phyloP scores from a whole-genome alignment of 1,139 yeast genomes.

The Debaryomyces coudertii region DNA sequence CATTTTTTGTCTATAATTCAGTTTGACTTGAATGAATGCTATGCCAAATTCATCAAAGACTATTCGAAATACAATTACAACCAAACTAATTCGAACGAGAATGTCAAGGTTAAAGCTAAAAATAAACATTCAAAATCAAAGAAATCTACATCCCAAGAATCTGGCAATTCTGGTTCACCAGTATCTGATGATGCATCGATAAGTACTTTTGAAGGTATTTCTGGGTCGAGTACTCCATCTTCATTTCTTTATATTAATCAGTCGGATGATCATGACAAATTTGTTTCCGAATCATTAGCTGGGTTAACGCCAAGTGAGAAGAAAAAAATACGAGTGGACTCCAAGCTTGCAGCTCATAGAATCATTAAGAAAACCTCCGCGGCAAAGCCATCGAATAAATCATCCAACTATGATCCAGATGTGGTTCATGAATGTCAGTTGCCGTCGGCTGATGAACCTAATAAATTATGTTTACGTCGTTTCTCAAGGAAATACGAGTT shows the following conservation, averaged over 20 bases:
- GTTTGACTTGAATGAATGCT: constrained; percentile 46
- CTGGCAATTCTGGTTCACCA: constrained; percentile 12
- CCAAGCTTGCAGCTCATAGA: constrained; percentile 34
- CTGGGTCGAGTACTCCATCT: constrained; percentile 19
- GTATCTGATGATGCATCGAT: constrained; percentile 17
- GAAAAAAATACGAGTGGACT: constrained; percentile 31
- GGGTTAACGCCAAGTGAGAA: constrained; percentile 27
- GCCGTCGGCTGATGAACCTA: constrained; percentile 50
- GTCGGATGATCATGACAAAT: constrained; percentile 31
- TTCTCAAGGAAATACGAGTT: constrained; percentile 94
- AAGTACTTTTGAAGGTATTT: constrained; percentile 9
- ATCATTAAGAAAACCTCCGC: constrained; percentile 30
- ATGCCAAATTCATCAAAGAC: constrained; percentile 37
- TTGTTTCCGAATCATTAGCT: constrained; percentile 27
- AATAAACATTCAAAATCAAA: constrained; percentile 19
- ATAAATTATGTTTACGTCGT: constrained; percentile 72
- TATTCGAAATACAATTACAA: constrained; percentile 34
- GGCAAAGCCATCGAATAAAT: constrained; percentile 33
- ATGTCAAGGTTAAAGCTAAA: constrained; percentile 16
- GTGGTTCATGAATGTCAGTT: constrained; percentile 53
- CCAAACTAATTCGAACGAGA: constrained; percentile 19
- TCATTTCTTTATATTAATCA: constrained; percentile 21
- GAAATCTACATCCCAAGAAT: constrained; percentile 10
- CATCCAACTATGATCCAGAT: constrained; percentile 53
- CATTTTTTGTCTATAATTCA: constrained; percentile 44